Base-by-base conservation (phyloP, 441 rosid genomes). In the Bruguiera hainesii region DNA sequence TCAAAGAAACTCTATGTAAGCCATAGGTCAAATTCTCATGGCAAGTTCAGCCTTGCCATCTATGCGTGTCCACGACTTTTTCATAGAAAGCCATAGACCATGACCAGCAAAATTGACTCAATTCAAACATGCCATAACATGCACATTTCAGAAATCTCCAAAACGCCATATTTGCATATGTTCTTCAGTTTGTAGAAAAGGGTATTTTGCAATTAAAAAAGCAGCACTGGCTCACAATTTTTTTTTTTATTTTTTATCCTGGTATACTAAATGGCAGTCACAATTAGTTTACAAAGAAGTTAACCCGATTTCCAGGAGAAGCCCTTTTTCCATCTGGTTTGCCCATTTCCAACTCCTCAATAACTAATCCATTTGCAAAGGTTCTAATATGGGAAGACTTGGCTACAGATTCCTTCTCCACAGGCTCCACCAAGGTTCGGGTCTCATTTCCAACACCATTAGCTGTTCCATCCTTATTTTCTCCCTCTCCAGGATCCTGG, bases 291-390 rank as follows among this genome's bases (percentile, higher is more conserved):
- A 11, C 20, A 56, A 56, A 42, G 51, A 60, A 51, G 46, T 25
- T 70, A 92, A 92, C 99, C 96, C 76, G 79, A 60, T 77, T 84
- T 67, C 98, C 98, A 63, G 87, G 91, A 64, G 83, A 75, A 71
- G 99, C 99, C 74, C 78, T 87, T 84, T 81, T 92, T 67, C 89
- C 96, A 72, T 89, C 85, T 20, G 99, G 98, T 78, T 81, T 86
- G 71, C 99, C 95, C 89, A 95, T 86, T 62, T 71, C 76, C 63
- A 95, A 48, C 78, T 92, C 96, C 81, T 95, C 90, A 52, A 95
- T 83, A 61, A 86, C 81, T 74, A 95, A 81, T 55, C 99, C 99
- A 72, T 92, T 90, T 4, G 93, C 72, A 68, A 82, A 89, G 62
- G 88, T 85, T 76, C 96, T 83, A 69, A 70, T 78, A 66, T 85